A percentile compares a stretch with the other conserved stretches of the same genome.
Conservation (phyloP, 192 early-diverging fungal species). For the Podila horticola region DNA sequence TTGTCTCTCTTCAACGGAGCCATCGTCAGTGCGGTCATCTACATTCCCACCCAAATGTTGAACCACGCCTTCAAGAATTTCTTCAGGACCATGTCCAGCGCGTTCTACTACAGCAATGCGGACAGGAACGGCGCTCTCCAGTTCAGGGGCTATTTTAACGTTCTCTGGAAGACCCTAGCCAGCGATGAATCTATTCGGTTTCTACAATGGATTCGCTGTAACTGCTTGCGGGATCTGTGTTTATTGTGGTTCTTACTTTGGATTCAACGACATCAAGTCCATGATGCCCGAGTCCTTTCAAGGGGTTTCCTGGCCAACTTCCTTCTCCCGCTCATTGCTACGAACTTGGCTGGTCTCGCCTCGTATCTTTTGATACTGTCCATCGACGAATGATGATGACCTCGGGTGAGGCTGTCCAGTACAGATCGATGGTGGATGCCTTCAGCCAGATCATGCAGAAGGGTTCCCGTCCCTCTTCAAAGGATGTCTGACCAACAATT, state of each 20-base stretch:
- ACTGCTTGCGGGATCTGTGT: constrained; percentile 84
- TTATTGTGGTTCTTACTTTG: constrained; percentile 67
- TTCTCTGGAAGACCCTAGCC: constrained; percentile 82
- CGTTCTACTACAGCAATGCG: constrained; percentile 67
- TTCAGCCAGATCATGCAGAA: constrained; percentile 87
- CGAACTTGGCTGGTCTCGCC: constrained; percentile 83
- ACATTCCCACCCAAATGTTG: constrained; percentile 97
- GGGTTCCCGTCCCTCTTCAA: constrained; percentile 94
- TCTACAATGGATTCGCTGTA: constrained; percentile 84
- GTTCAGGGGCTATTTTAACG: constrained; percentile 90
- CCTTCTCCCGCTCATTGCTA: constrained; percentile 75
- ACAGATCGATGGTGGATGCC: constrained; percentile 83
- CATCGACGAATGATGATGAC: constrained; percentile 96
- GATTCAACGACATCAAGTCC: constrained; percentile 65
- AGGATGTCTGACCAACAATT: constrained; percentile 97
- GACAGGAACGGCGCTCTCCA: constrained; percentile 84
- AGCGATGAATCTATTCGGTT: constrained; percentile 89
- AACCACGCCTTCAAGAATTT: constrained; percentile 98
- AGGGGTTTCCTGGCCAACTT: constrained; percentile 43
- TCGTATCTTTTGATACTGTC: constrained; percentile 96
- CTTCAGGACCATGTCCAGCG: constrained; percentile 92
- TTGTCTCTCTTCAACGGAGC: constrained; percentile 87
- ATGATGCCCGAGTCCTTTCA: constrained; percentile 18
- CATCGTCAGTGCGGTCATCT: constrained; percentile 92
- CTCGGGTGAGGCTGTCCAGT: constrained; percentile 87